Conservation (phyloP, 106 monocot species). For the Allium cepa region DNA sequence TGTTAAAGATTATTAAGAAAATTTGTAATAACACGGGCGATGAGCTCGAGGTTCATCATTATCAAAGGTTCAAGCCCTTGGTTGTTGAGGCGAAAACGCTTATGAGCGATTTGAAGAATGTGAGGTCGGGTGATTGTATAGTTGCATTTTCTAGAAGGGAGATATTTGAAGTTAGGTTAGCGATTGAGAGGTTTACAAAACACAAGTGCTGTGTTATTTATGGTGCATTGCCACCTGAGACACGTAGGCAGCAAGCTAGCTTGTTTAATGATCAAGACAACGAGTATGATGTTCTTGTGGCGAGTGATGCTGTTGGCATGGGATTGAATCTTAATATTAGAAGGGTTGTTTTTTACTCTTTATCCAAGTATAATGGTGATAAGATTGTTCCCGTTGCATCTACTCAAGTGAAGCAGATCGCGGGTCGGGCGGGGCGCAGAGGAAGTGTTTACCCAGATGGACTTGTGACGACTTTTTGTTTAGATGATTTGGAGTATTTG, state of each 20-base stretch:
- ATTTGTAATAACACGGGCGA: constrained; percentile 80
- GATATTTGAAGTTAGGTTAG: constrained; percentile 95
- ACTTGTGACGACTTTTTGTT: constrained; percentile 72
- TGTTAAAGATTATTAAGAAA: constrained; percentile 58
- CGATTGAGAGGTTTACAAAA: constrained; percentile 77
- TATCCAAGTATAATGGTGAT: constrained; percentile 88
- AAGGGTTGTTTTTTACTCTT: constrained; percentile 76
- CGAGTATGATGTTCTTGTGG: constrained; percentile 88
- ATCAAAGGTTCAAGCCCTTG: constrained; percentile 86
- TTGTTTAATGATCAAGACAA: constrained; percentile 87
- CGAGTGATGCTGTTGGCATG: constrained; percentile 97
- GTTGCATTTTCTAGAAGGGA: constrained; percentile 94
- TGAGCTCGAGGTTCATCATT: constrained; percentile 57
- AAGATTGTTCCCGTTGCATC: constrained; percentile 64
- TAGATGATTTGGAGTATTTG: constrained; percentile 80
- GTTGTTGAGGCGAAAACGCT: constrained; percentile 91
- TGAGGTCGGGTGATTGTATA: constrained; percentile 77
- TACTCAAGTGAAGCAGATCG: constrained; percentile 96
- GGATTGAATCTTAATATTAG: constrained; percentile 95
- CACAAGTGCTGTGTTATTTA: constrained; percentile 98
- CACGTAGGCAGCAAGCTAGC: constrained; percentile 74
- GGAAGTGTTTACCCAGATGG: constrained; percentile 92
- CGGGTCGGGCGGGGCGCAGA: constrained; percentile 86
- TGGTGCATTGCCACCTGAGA: constrained; percentile 94
- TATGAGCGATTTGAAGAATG: constrained; percentile 68